These are phyloP conservation scores for Phytophthora chlamydospora DNA, from an alignment of 352 stramenopile species.

Conservation along the genomic window DNA sequence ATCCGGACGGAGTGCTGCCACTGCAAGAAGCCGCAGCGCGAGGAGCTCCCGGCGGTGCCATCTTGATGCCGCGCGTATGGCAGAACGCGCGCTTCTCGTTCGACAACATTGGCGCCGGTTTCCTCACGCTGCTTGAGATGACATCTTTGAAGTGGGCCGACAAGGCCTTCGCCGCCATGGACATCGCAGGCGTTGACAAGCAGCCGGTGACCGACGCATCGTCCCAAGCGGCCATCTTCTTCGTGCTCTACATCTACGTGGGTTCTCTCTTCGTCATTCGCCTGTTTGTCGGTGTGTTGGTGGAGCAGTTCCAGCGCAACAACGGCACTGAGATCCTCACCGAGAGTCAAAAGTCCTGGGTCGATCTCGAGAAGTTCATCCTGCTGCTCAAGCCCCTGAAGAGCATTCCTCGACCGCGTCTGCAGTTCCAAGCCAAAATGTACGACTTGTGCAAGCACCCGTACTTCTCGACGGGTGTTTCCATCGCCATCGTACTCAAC, in stretches of 20 bases:
- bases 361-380: constrained; percentile 84
- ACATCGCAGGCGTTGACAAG: constrained; percentile 52
- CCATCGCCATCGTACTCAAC: constrained; percentile 75
- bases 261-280: constrained; percentile 81
- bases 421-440: constrained; percentile 36
- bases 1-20: constrained; percentile 51
- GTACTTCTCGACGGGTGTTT: constrained; percentile 59
- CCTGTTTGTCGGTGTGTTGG: constrained; percentile 79
- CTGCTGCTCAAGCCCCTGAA: constrained; percentile 69
- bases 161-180: constrained; percentile 78
- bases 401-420: constrained; percentile 51
- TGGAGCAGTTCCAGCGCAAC: constrained; percentile 87
- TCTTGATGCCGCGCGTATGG: constrained; percentile 72
- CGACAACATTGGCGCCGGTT: constrained; percentile 70
- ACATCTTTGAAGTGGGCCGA: constrained; percentile 84
- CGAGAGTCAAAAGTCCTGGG: constrained; percentile 79
- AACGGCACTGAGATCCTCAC: constrained; percentile 84
- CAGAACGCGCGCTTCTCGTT: constrained; percentile 79
- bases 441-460: constrained; percentile 70
- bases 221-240: constrained; percentile 62
- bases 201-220: constrained; percentile 62
- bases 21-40: constrained; percentile 55
- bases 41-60: constrained; percentile 39
- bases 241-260: constrained; percentile 79
- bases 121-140: constrained; percentile 78